Evolutionary conservation across 495 filamentous ascomycete genomes (phyloP).

Genomic region (Bryoglossum gracile): DNA sequence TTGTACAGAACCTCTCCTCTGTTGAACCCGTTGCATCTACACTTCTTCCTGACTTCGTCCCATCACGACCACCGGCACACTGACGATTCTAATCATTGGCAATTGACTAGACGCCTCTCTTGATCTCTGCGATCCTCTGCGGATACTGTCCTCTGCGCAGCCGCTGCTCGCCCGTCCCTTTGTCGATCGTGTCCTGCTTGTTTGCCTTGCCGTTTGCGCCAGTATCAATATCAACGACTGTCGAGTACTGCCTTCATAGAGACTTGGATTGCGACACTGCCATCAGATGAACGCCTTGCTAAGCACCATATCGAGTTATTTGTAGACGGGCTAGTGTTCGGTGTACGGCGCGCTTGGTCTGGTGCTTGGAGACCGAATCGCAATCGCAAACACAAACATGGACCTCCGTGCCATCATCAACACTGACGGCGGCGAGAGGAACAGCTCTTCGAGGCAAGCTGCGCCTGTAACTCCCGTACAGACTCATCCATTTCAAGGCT

Average conservation of each 20-base stretch:
- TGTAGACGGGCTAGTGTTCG: too few species aligned
- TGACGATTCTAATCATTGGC: too few species aligned
- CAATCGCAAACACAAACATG: slow-evolving; percentile 42
- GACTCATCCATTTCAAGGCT: slow-evolving; percentile 32
- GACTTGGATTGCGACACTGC: too few species aligned
- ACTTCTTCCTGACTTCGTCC: not conserved
- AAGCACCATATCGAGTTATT: slow-evolving; percentile 12
- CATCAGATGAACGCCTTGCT: slow-evolving; percentile 18
- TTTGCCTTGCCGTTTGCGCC: slow-evolving; percentile 19
- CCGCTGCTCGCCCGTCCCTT: not conserved
- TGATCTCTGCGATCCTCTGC: too few species aligned
- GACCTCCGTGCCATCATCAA: slow-evolving; percentile 52
- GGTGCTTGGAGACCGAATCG: slow-evolving; percentile 20
- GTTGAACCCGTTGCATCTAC: slow-evolving; percentile 6
- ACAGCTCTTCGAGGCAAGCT: slow-evolving; percentile 24
- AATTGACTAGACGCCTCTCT: too few species aligned
- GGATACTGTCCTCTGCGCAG: not conserved
- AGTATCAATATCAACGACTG: slow-evolving; percentile 5
- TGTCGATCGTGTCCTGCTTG: slow-evolving; percentile 1
- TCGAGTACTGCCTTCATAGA: slow-evolving; percentile 7
- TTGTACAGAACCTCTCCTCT: slow-evolving; percentile 8
- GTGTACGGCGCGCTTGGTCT: slow-evolving; percentile 23
- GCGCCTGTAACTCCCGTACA: slow-evolving; percentile 44
- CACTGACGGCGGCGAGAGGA: slow-evolving; percentile 34
- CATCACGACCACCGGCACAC: slow-evolving; percentile 4